Conservation (phyloP, 441 rosid genomes). For the Bocquillonia castaneifolia region DNA sequence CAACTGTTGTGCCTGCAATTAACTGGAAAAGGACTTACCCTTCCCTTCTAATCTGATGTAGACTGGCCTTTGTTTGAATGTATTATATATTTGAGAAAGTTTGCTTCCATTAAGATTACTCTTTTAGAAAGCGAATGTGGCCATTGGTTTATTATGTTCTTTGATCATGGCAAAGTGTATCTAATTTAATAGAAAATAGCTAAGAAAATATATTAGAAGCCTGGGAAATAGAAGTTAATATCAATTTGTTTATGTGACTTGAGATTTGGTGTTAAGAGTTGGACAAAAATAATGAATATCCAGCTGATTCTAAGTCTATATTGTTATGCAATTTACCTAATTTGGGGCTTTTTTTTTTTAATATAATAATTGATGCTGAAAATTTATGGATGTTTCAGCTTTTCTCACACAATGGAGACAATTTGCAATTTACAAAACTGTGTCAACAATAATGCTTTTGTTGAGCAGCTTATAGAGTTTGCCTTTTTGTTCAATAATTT, state of each 20-base stretch:
- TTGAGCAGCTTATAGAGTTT: neutral
- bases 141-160: neutral
- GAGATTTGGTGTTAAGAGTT: neutral
- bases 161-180: neutral
- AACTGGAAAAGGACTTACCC: neutral
- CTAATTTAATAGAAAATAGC: neutral
- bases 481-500: conserved; percentile 8
- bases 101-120: neutral
- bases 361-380: neutral
- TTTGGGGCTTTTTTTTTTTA: neutral
- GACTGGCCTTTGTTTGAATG: neutral
- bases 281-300: neutral
- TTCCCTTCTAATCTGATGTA: neutral
- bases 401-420: no score
- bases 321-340: neutral
- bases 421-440: no score
- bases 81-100: no score
- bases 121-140: neutral
- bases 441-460: neutral
- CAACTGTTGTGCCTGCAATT: neutral
- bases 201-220: no score
- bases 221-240: neutral
- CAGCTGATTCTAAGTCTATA: neutral
- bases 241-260: no score
- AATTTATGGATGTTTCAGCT: neutral